Conservation (phyloP, 2,329 filamentous ascomycete species). For the Clonostachys rhizophaga region DNA sequence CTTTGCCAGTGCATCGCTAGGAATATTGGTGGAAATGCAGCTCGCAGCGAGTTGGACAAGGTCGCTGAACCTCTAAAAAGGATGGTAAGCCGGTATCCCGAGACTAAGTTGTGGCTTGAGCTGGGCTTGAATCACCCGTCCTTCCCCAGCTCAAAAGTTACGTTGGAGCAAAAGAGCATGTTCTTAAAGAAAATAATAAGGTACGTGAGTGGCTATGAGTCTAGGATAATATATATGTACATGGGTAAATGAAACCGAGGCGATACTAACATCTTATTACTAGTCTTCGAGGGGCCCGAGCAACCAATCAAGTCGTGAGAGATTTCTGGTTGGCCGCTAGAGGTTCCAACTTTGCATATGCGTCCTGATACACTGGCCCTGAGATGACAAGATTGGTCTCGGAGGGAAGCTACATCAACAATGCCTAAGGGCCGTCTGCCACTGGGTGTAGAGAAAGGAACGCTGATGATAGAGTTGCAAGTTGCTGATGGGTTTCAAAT, state of each 20-base stretch:
- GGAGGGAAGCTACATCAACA: too few relatives aligned
- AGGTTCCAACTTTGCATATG: conserved; percentile 56
- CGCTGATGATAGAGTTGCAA: neutral
- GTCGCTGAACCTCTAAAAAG: conserved; percentile 68
- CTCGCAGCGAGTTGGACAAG: conserved; percentile 68
- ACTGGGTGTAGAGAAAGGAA: neutral
- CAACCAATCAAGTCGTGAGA: conserved; percentile 62
- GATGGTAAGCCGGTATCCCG: conserved; percentile 50
- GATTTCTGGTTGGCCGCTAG: conserved; percentile 71
- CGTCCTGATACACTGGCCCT: conserved; percentile 31
- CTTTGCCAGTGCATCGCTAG: conserved; percentile 55
- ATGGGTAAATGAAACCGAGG: neutral
- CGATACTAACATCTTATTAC: neutral
- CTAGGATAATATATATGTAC: neutral
- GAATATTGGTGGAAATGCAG: conserved; percentile 64
- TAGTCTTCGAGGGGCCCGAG: conserved; percentile 58
- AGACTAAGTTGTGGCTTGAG: conserved; percentile 59
- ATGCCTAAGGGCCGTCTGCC: neutral
- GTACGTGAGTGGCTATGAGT: conserved; percentile 29
- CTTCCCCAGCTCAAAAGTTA: conserved; percentile 57
- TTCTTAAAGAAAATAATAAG: conserved; percentile 65
- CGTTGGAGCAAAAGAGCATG: conserved; percentile 50
- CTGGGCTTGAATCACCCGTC: conserved; percentile 47
- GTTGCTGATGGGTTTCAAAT: neutral
- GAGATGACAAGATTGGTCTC: neutral